Conservation (phyloP, 2,329 filamentous ascomycete species). For the Samsoniella hepiali region DNA sequence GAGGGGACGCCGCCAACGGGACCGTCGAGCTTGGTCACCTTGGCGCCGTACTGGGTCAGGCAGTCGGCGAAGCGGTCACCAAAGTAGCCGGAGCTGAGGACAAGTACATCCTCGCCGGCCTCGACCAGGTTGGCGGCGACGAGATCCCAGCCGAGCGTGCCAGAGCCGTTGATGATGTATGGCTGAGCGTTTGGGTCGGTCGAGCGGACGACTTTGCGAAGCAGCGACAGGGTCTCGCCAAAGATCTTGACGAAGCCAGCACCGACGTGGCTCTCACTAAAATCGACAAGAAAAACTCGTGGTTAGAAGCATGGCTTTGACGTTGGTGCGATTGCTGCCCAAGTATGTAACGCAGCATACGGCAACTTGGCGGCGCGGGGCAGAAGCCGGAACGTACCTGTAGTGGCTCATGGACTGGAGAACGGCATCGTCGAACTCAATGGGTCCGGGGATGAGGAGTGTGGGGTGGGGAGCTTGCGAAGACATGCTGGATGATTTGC, state of each 20-base stretch:
- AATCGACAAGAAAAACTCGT: neutral
- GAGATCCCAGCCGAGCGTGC: conserved; percentile 94
- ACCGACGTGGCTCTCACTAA: conserved; percentile 89
- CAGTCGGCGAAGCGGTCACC: conserved; percentile 92
- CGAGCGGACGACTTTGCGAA: conserved; percentile 93
- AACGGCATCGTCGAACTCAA: conserved; percentile 97
- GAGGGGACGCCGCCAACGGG: conserved; percentile 85
- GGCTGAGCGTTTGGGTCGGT: conserved; percentile 79
- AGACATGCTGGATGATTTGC: conserved; percentile 49
- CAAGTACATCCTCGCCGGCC: conserved; percentile 82
- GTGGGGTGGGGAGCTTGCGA: conserved; percentile 62
- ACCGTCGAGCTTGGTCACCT: conserved; percentile 84
- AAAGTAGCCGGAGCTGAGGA: conserved; percentile 96
- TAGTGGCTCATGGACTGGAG: conserved; percentile 93
- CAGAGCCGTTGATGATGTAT: conserved; percentile 89
- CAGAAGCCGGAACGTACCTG: conserved; percentile 55
- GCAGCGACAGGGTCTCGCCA: conserved; percentile 80
- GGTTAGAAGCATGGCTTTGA: neutral
- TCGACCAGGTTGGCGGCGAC: conserved; percentile 92
- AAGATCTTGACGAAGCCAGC: conserved; percentile 86
- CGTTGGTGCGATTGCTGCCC: neutral
- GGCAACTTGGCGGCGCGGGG: neutral
- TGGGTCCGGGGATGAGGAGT: conserved; percentile 92
- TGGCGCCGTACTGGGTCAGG: conserved; percentile 84
- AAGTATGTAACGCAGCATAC: neutral